Conservation (phyloP, 768 basidiomycete species). For the Trametes meyenii region DNA sequence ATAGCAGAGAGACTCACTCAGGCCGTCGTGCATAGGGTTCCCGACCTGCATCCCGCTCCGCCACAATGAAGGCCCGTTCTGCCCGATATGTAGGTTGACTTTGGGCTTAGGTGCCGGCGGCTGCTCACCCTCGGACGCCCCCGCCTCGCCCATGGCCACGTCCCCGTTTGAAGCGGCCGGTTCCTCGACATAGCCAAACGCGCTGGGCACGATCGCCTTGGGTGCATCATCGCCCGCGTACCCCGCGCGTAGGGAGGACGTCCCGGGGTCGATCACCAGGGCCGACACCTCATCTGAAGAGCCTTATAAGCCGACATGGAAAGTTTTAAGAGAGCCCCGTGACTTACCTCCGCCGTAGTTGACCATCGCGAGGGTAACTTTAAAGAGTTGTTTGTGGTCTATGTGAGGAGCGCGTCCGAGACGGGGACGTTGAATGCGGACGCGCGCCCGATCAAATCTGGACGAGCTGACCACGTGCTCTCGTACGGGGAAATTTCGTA, state of each 20-base stretch:
- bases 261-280: slow-evolving; percentile 92
- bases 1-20: slow-evolving; percentile 61
- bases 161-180: slow-evolving; percentile 47
- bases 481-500: slow-evolving; percentile 30
- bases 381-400: not conserved
- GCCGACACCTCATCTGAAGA: slow-evolving; percentile 92
- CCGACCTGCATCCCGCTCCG: slow-evolving; percentile 85
- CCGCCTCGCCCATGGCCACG: slow-evolving; percentile 57
- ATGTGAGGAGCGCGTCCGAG: not conserved
- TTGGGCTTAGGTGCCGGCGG: slow-evolving; percentile 37
- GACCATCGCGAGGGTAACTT: slow-evolving; percentile 54
- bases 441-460: slow-evolving; percentile 35
- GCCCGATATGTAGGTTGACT: slow-evolving; percentile 77
- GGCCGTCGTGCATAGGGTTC: slow-evolving; percentile 81
- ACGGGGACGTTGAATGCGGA: slow-evolving; percentile 7
- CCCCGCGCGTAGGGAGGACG: slow-evolving; percentile 87
- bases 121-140: slow-evolving; percentile 38
- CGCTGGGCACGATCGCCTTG: slow-evolving; percentile 86
- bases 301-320: not conserved
- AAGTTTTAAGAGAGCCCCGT: not conserved
- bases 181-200: slow-evolving; percentile 73
- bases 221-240: slow-evolving; percentile 98
- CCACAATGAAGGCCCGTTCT: slow-evolving; percentile 90
- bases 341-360: slow-evolving; percentile 84
- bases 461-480: slow-evolving; percentile 17